Base-by-base conservation (phyloP, 1,284 basidiomycete species). In the Rhodotorula sp. region DNA sequence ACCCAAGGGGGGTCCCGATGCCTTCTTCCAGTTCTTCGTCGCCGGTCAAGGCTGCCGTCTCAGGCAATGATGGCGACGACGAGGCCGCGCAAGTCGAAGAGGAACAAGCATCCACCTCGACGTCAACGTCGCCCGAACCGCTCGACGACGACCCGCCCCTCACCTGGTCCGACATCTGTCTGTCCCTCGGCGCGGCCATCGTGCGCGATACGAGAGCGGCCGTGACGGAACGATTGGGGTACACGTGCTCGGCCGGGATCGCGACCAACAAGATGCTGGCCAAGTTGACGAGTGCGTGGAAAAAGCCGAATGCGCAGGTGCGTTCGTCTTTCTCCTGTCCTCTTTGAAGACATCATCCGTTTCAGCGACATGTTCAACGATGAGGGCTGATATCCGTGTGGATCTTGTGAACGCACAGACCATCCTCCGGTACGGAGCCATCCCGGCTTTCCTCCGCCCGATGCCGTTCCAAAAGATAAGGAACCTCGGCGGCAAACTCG, bases 231-330 rank as follows among this genome's bases (percentile, higher is more conserved):
- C 85, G 87, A 77, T 84, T 99, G 31, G 91, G 93, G 23, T 99
- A 99, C 79, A 94, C 93, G 12, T 97, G 92, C 63, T 95, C 93
- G 60, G 95, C 97, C 87, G 97, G 97, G 2, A 90, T 99, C 67
- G 90, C 92, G 3, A 85, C 90, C 75, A 99, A 97, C 81, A 99
- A 99, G 75, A 78, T 77, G 66, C 67, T 77, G 18, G 76, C 78
- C 6, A 80, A 95, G 90, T 85, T 97, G 21, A 87, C 88, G 64
- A 92, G 92, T 7, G 94, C 92, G 0, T 93, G 92, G 83, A 90
- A 88, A 82, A 97, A 97, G 79, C 92, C 90, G 0, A 90, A 92
- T 74, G 88, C 85, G 56, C 92, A 93, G 82, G 91, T 89, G 72
- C 65, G 81, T 70, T 31, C 19, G 10, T 7, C 18, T 4, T 5